Evolutionary conservation across 2,329 filamentous ascomycete genomes (phyloP).

Genomic region (Stachybotrys elegans): DNA sequence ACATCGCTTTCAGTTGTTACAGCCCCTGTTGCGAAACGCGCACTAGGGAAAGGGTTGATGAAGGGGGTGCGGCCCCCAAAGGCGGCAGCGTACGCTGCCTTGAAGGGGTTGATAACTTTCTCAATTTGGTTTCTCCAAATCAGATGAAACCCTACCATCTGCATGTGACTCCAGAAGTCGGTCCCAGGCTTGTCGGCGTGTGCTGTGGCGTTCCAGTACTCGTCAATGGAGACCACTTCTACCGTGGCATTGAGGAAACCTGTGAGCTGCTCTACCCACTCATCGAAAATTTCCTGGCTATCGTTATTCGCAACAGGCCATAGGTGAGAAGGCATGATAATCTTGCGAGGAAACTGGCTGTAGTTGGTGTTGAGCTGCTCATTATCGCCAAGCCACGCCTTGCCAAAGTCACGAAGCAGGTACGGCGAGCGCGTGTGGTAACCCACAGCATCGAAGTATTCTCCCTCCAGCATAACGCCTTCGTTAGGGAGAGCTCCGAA

Average conservation of each 20-base stretch:
- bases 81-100: background rate
- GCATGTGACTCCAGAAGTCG: background rate
- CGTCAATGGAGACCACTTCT: background rate
- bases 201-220: background rate
- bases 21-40: background rate
- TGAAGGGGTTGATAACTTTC: background rate
- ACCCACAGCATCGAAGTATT: background rate
- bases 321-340: background rate
- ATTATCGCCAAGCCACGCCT: background rate
- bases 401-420: background rate
- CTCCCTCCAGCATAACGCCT: constrained; percentile 16
- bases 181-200: background rate
- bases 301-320: background rate
- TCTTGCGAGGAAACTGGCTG: background rate
- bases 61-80: background rate
- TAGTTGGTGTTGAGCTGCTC: background rate
- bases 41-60: background rate
- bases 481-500: constrained; percentile 30
- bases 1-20: too few species aligned
- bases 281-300: background rate
- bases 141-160: background rate
- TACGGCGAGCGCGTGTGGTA: background rate
- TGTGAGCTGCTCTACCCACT: background rate
- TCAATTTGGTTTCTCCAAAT: background rate
- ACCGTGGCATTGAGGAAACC: background rate